Conservation (phyloP, 1,284 basidiomycete genomes). For the Tylopilus orsonianus region DNA sequence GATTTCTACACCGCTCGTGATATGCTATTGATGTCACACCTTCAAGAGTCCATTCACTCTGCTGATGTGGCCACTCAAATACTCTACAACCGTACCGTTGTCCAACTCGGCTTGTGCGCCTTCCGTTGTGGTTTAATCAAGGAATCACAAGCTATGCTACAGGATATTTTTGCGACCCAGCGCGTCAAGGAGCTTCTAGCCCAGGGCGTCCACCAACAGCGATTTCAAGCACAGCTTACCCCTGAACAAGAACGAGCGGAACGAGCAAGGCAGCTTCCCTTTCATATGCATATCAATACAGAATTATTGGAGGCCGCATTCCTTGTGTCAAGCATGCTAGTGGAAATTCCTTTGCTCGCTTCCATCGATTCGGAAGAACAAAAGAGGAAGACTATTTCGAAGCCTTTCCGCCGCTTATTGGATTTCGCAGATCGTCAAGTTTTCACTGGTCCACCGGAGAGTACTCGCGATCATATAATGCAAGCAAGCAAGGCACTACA, state of each 20-base stretch:
- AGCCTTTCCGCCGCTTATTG: constrained; percentile 92
- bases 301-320: constrained; percentile 97
- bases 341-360: constrained; percentile 94
- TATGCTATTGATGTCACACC: constrained; percentile 98
- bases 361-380: constrained; percentile 93
- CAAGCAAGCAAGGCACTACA: constrained; percentile 97
- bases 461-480: constrained; percentile 99
- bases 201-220: constrained; percentile 93
- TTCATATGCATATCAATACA: constrained; percentile 99
- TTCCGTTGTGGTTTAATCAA: constrained; percentile 95
- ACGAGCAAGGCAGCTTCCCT: constrained; percentile 93
- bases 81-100: constrained; percentile 95
- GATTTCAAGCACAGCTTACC: constrained; percentile 77
- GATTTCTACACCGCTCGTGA: constrained; percentile 97
- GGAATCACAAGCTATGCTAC: constrained; percentile 90
- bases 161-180: constrained; percentile 95
- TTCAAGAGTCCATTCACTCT: constrained; percentile 94
- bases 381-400: constrained; percentile 88
- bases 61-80: constrained; percentile 98
- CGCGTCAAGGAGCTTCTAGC: constrained; percentile 97
- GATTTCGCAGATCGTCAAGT: constrained; percentile 98
- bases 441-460: constrained; percentile 98
- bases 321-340: constrained; percentile 97
- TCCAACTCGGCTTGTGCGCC: constrained; percentile 95
- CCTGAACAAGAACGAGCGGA: constrained; percentile 98